Evolutionary conservation across 2,329 filamentous ascomycete species (phyloP).

Genomic region (Periconia macrospinosa): DNA sequence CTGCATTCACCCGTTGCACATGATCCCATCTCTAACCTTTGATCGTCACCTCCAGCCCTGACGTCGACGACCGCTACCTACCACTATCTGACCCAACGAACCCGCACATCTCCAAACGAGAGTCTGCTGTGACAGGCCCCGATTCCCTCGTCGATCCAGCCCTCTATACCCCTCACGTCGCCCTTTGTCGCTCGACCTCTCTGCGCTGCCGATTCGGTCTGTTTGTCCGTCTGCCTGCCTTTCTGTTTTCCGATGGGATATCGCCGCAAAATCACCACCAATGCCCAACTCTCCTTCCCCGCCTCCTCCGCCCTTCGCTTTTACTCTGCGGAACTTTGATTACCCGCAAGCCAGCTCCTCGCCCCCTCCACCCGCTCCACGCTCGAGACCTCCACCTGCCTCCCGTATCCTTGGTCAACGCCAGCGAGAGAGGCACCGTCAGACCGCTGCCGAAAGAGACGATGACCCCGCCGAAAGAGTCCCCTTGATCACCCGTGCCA

Average conservation of each 20-base stretch:
- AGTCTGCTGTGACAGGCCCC: too few species aligned
- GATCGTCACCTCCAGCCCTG: too few species aligned
- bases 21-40: too few species aligned
- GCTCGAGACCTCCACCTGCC: slow-evolving; percentile 3
- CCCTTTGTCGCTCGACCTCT: background rate
- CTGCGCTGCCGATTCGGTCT: background rate
- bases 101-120: too few species aligned
- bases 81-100: too few species aligned
- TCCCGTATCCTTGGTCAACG: background rate
- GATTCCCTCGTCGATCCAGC: too few species aligned
- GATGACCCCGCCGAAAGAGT: slow-evolving; percentile 18
- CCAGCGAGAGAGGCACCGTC: slow-evolving; percentile 8
- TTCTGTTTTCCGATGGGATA: background rate
- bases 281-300: slow-evolving; percentile 32
- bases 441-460: slow-evolving; percentile 10
- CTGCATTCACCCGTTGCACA: too few species aligned
- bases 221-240: too few species aligned
- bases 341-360: slow-evolving; percentile 47
- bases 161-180: background rate
- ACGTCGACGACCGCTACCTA: too few species aligned
- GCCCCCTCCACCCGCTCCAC: slow-evolving; percentile 10
- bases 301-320: slow-evolving; percentile 30
- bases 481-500: slow-evolving; percentile 8
- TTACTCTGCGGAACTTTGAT: slow-evolving; percentile 48
- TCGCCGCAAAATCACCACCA: slow-evolving; percentile 20